Evolutionary conservation across 805 yeast species (phyloP).

Genomic region (Grigorovia yakushimaensis): DNA sequence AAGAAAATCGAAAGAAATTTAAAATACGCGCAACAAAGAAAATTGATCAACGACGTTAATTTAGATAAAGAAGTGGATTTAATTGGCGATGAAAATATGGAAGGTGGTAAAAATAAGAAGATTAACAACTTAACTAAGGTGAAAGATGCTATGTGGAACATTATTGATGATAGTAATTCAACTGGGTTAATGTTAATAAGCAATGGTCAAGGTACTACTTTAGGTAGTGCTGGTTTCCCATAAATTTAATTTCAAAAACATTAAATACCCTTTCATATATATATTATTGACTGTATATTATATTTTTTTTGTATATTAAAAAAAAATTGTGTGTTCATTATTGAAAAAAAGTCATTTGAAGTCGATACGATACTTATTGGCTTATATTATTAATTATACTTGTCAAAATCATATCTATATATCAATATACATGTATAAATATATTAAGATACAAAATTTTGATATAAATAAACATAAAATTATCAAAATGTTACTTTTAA

Average conservation of each 20-base stretch:
- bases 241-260: conserved; percentile 8
- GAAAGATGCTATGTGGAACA: conserved; percentile 62
- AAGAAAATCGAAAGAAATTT: conserved; percentile 72
- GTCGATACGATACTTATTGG: no score
- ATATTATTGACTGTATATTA: no score
- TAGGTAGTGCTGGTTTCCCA: conserved; percentile 63
- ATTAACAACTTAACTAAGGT: conserved; percentile 34
- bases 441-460: no score
- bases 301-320: conserved; percentile 1
- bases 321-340: no score
- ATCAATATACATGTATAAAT: no score
- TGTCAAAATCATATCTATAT: no score
- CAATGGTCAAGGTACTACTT: conserved; percentile 69
- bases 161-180: conserved; percentile 46
- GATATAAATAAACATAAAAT: no score
- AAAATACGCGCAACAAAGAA: conserved; percentile 57
- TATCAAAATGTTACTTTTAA: not conserved
- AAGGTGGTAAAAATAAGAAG: conserved; percentile 15
- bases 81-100: conserved; percentile 14
- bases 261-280: no score
- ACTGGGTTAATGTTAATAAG: conserved; percentile 36
- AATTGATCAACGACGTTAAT: conserved; percentile 31
- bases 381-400: no score
- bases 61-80: conserved; percentile 38
- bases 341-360: no score